These are phyloP conservation scores for Mycena filopes DNA, from an alignment of 768 basidiomycete genomes.

Conservation along the genomic window DNA sequence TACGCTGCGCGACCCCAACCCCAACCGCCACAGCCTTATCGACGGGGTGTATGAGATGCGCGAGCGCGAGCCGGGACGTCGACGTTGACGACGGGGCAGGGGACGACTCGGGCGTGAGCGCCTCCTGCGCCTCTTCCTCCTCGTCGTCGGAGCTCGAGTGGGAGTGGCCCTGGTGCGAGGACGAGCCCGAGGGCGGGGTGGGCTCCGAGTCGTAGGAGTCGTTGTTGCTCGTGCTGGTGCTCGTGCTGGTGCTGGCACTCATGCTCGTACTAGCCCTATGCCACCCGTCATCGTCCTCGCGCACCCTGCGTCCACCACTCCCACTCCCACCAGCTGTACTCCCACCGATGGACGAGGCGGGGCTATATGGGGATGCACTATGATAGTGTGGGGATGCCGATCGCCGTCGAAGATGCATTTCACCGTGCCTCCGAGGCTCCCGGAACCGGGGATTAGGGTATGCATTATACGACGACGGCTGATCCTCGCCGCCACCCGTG, in stretches of 20 bases:
- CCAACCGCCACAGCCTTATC: slow-evolving; percentile 45
- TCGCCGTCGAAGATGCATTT: slow-evolving; percentile 14
- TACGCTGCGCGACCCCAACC: too few relatives aligned
- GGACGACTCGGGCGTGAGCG: slow-evolving; percentile 28
- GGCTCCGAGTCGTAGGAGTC: slow-evolving; percentile 50
- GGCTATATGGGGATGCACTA: slow-evolving; percentile 27
- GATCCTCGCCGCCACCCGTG: slow-evolving; percentile 20
- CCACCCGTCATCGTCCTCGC: too few relatives aligned
- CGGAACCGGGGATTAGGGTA: too few relatives aligned
- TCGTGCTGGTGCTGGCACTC: too few relatives aligned
- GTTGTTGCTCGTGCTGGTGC: slow-evolving; percentile 17
- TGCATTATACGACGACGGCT: too few relatives aligned
- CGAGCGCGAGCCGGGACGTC: slow-evolving; percentile 46
- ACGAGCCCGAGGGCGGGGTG: slow-evolving; percentile 26
- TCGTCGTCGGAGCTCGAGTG: slow-evolving; percentile 35
- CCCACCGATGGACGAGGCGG: too few relatives aligned
- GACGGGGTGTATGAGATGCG: slow-evolving; percentile 59
- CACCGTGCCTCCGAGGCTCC: too few relatives aligned
- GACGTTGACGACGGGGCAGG: slow-evolving; percentile 9
- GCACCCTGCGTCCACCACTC: too few relatives aligned
- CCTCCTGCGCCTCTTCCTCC: slow-evolving; percentile 33
- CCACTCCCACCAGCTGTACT: too few relatives aligned
- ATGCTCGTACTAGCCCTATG: slow-evolving; percentile 5
- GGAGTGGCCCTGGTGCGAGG: slow-evolving; percentile 16
- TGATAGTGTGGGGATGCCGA: slow-evolving; percentile 15